phyloP scores from a whole-genome alignment of 768 basidiomycete species.

The Phanerodontia chrysosporium region DNA sequence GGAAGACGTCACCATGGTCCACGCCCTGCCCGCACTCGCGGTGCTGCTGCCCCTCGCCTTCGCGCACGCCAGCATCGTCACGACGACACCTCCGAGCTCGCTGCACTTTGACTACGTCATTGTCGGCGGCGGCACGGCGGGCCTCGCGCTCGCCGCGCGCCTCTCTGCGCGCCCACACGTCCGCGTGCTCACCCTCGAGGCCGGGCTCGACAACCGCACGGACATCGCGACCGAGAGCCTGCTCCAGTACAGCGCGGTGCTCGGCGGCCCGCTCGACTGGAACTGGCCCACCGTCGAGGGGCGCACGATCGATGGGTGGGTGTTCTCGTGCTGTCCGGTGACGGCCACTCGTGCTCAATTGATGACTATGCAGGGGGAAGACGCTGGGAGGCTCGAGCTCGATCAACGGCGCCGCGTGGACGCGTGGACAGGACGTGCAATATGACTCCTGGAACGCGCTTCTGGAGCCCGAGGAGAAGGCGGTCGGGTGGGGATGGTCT shows the following conservation, averaged over 20 bases:
- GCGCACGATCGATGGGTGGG: constrained; percentile 35
- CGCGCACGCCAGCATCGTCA: background rate
- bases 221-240: constrained; percentile 44
- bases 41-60: background rate
- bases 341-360: background rate
- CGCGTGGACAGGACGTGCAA: constrained; percentile 40
- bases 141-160: constrained; percentile 42
- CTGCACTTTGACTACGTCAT: constrained; percentile 27
- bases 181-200: constrained; percentile 48
- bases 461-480: constrained; percentile 22
- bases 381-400: constrained; percentile 38
- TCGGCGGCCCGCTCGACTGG: constrained; percentile 43
- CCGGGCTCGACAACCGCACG: constrained; percentile 42
- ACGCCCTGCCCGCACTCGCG: background rate
- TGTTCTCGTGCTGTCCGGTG: background rate
- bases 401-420: constrained; percentile 46
- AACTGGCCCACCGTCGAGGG: constrained; percentile 41
- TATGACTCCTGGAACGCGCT: constrained; percentile 41
- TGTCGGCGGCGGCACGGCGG: constrained; percentile 42
- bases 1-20: background rate
- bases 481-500: constrained; percentile 27
- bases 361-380: constrained; percentile 33
- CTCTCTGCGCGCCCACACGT: constrained; percentile 40
- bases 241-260: constrained; percentile 39
- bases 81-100: background rate